Evolutionary conservation across 23 red algal species (phyloP).

Genomic region (Gracilariopsis chorda): DNA sequence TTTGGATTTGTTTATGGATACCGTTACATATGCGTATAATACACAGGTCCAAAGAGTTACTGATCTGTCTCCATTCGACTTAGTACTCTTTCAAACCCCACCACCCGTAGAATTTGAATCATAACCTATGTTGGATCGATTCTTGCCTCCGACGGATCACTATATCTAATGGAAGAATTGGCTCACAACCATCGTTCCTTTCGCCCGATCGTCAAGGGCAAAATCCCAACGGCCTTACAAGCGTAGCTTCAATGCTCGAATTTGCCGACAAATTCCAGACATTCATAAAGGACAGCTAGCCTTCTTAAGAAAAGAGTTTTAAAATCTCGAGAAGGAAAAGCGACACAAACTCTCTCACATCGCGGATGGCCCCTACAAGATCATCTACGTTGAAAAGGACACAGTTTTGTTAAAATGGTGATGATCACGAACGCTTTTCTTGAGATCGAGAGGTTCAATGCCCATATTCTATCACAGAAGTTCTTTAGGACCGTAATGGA

Average conservation of each 20-base stretch:
- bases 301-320: conserved; percentile 4
- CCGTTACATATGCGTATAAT: too few relatives aligned
- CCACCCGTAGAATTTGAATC: too few relatives aligned
- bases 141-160: neutral
- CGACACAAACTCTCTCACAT: conserved; percentile 2
- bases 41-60: too few relatives aligned
- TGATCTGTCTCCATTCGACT: too few relatives aligned
- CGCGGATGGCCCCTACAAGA: neutral
- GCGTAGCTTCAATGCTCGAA: neutral
- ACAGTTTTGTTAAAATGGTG: neutral
- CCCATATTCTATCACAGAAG: neutral
- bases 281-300: neutral
- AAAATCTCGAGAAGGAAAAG: neutral
- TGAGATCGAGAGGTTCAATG: neutral
- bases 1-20: too few relatives aligned
- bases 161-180: neutral
- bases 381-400: neutral
- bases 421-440: neutral
- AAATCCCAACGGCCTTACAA: neutral
- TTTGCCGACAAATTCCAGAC: neutral
- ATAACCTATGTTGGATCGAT: too few relatives aligned
- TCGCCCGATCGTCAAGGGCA: neutral
- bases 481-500: neutral
- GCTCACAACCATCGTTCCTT: neutral
- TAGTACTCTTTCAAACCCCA: too few relatives aligned